A percentile compares a stretch with the other conserved stretches of the same genome.
phyloP scores from a whole-genome alignment of 2,329 filamentous ascomycete species.

The Pseudogymnoascus sp. region DNA sequence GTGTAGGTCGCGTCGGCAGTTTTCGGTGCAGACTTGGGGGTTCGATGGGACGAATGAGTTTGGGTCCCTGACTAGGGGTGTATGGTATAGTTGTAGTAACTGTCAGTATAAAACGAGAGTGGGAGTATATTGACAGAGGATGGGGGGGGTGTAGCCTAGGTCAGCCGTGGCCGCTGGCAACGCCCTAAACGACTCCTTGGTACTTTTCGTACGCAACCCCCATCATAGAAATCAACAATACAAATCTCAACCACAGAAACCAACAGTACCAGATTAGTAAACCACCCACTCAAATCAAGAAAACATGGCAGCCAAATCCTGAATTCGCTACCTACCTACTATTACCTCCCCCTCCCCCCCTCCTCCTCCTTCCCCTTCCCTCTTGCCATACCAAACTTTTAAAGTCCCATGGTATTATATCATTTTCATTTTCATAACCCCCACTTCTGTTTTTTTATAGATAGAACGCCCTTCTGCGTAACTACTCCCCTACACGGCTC shows the following conservation, averaged over 20 bases:
- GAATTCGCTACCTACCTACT: not conserved
- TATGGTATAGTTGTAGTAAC: no score
- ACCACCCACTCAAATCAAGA: not conserved
- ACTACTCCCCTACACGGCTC: not conserved
- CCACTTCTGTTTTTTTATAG: not conserved
- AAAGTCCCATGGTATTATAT: not conserved
- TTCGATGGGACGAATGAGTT: no score
- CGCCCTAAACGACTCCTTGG: not conserved
- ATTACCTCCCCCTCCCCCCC: not conserved
- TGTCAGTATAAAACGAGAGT: no score
- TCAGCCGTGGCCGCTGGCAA: not conserved
- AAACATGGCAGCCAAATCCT: not conserved
- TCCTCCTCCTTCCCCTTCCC: not conserved
- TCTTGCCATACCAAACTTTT: not conserved
- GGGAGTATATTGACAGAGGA: no score
- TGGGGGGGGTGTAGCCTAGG: not conserved
- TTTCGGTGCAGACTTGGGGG: no score
- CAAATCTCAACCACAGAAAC: not conserved
- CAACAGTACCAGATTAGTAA: not conserved
- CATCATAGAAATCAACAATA: not conserved
- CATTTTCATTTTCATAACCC: not conserved
- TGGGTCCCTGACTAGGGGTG: no score
- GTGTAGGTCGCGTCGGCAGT: no score
- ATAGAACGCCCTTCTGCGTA: not conserved
- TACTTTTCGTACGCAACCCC: not conserved